Conservation (phyloP, 164 flowering plant genomes). For the Paratinospora sagittata region DNA sequence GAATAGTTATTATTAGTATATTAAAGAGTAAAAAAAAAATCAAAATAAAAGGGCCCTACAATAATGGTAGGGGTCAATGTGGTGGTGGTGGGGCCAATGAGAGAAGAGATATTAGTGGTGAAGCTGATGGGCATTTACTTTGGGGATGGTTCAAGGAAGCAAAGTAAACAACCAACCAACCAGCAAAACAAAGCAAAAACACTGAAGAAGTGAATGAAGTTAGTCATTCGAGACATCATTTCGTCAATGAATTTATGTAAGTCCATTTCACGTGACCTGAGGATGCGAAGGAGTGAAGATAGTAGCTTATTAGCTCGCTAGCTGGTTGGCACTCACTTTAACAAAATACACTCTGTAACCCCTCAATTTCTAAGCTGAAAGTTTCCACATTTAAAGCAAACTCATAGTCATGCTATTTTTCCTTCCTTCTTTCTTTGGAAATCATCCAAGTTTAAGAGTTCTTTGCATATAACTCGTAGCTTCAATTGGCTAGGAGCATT, state of each 20-base stretch:
- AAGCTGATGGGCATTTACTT: neutral
- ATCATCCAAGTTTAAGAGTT: too few relatives aligned
- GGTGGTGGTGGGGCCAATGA: neutral
- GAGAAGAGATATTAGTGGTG: neutral
- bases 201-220: constrained; percentile 3
- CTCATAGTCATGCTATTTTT: neutral
- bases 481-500: too few relatives aligned
- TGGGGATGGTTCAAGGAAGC: neutral
- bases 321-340: constrained; percentile 15
- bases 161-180: neutral
- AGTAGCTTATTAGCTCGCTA: neutral
- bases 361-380: neutral
- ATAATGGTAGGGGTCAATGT: neutral
- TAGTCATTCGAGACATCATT: constrained; percentile 22
- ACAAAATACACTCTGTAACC: constrained; percentile 1
- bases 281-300: neutral
- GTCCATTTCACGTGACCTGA: constrained; percentile 19
- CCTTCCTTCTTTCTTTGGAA: too few relatives aligned
- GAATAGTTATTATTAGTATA: neutral
- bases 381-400: constrained; percentile 1
- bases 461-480: too few relatives aligned
- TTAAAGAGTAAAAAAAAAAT: neutral
- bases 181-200: constrained; percentile 2
- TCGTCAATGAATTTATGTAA: constrained; percentile 11
- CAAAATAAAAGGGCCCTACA: neutral